phyloP scores from a whole-genome alignment of 2,329 filamentous ascomycete genomes.

The Ustulina deusta region DNA sequence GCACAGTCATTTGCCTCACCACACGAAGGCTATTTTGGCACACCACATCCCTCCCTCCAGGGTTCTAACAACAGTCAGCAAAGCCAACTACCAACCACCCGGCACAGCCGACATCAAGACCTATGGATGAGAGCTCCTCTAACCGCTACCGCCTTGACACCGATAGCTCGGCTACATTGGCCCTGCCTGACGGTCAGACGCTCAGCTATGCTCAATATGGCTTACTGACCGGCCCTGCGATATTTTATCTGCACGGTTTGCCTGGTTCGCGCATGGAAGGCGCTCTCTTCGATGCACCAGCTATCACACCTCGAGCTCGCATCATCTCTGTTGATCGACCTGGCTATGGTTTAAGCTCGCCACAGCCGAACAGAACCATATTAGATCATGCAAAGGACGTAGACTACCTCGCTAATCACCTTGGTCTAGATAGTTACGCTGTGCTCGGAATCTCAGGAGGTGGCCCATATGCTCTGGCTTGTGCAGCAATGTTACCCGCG shows the following conservation, averaged over 20 bases:
- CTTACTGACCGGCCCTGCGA: constrained; percentile 12
- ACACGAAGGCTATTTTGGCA: constrained; percentile 2
- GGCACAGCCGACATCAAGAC: background rate
- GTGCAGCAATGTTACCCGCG: constrained; percentile 24
- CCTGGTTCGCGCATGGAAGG: constrained; percentile 32
- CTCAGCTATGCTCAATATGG: constrained; percentile 33
- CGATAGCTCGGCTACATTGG: constrained; percentile 18
- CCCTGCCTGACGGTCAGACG: constrained; percentile 27
- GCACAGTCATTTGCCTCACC: background rate
- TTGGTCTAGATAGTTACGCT: constrained; percentile 30
- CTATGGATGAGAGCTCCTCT: constrained; percentile 25
- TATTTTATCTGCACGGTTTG: constrained; percentile 32
- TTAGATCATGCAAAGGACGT: constrained; percentile 28
- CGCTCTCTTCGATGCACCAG: constrained; percentile 32
- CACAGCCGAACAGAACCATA: constrained; percentile 26
- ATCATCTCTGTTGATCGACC: constrained; percentile 33
- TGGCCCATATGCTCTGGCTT: constrained; percentile 36
- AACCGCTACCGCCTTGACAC: constrained; percentile 32
- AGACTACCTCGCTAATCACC: constrained; percentile 26
- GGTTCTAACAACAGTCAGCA: background rate
- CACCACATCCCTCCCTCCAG: background rate
- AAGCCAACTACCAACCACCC: background rate
- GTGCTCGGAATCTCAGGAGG: constrained; percentile 31
- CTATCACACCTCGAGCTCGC: constrained; percentile 28
- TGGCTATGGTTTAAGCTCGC: constrained; percentile 30